Evolutionary conservation across 2,329 filamentous ascomycete genomes (phyloP).

Genomic region (Lecanicillium sp.): DNA sequence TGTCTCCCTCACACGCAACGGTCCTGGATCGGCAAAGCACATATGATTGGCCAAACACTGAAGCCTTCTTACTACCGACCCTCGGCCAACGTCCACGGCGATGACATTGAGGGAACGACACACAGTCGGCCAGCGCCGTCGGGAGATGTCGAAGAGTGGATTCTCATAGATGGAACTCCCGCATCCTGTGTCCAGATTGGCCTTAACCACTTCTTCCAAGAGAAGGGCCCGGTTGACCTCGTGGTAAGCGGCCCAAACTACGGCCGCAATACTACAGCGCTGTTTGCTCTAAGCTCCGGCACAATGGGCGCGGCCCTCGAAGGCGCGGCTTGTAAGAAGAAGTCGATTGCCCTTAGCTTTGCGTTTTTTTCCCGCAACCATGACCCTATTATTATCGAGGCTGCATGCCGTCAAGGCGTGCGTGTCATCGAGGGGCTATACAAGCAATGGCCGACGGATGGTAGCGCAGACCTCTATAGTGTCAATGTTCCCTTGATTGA

Average conservation of each 20-base stretch:
- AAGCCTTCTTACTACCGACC: constrained; percentile 77
- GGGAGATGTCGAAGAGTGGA: constrained; percentile 63
- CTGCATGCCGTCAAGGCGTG: constrained; percentile 65
- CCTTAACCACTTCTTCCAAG: constrained; percentile 68
- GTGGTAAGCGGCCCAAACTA: constrained; percentile 78
- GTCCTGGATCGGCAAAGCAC: constrained; percentile 97
- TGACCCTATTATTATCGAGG: constrained; percentile 71
- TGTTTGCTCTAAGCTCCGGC: constrained; percentile 70
- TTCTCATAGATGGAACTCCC: constrained; percentile 73
- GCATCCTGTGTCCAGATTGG: constrained; percentile 78
- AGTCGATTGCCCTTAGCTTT: constrained; percentile 76
- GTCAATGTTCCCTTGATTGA: constrained; percentile 85
- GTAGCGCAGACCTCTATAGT: constrained; percentile 72
- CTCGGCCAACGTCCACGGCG: constrained; percentile 30
- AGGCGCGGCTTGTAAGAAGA: constrained; percentile 61
- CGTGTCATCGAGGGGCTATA: constrained; percentile 72
- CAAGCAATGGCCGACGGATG: constrained; percentile 60
- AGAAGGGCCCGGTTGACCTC: constrained; percentile 63
- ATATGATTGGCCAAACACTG: constrained; percentile 84
- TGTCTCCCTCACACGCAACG: constrained; percentile 85
- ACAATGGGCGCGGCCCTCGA: constrained; percentile 72
- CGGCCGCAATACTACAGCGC: constrained; percentile 71
- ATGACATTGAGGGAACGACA: constrained; percentile 51
- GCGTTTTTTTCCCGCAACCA: constrained; percentile 85
- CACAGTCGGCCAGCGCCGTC: constrained; percentile 48